These are phyloP conservation scores for Capsicum pubescens DNA, from an alignment of 257 asterid genomes.

Conservation along the genomic window DNA sequence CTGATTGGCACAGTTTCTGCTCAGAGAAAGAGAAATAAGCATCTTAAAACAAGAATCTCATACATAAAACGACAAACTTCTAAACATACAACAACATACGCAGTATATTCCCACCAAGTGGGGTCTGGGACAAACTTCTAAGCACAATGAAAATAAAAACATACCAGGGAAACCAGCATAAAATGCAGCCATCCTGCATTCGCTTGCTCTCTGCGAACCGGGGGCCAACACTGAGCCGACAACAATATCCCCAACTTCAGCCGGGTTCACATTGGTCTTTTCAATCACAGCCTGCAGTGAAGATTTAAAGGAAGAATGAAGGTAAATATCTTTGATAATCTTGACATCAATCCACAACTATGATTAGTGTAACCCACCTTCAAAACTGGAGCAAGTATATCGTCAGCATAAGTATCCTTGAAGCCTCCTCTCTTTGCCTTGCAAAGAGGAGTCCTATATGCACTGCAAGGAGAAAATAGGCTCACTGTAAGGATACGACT, in stretches of 20 bases:
- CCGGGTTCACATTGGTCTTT: slow-evolving; percentile 76
- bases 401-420: slow-evolving; percentile 97
- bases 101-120: too few relatives aligned
- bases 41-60: slow-evolving; percentile 18
- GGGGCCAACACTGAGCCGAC: slow-evolving; percentile 97
- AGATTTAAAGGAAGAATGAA: neutral
- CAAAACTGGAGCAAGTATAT: slow-evolving; percentile 88
- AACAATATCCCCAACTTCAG: slow-evolving; percentile 96
- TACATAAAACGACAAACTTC: neutral
- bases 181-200: slow-evolving; percentile 99
- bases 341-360: neutral
- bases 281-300: slow-evolving; percentile 71
- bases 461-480: slow-evolving; percentile 52
- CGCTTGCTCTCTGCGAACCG: slow-evolving; percentile 96
- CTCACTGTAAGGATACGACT: neutral
- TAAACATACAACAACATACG: too few relatives aligned
- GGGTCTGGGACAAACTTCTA: too few relatives aligned
- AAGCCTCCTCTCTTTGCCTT: slow-evolving; percentile 97
- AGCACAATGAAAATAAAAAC: neutral
- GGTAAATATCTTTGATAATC: neutral
- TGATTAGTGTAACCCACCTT: slow-evolving; percentile 52
- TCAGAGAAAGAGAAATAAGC: neutral
- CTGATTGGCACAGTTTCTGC: slow-evolving; percentile 97
- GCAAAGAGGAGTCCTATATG: slow-evolving; percentile 88
- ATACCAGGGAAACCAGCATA: slow-evolving; percentile 99